Base-by-base conservation (phyloP, 2,329 filamentous ascomycete species). In the Paecilomyces sp. region DNA sequence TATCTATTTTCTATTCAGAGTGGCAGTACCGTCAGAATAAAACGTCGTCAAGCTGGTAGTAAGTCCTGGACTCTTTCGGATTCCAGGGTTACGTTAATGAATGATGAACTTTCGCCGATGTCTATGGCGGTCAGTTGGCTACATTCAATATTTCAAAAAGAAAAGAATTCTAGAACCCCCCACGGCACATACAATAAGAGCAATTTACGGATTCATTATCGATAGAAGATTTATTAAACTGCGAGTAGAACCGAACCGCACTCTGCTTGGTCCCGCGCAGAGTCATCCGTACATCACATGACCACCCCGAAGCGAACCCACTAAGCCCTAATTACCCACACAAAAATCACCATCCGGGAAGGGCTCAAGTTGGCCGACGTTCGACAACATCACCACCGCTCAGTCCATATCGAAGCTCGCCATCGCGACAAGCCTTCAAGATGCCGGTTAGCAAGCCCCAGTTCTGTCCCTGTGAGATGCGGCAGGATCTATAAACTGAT, bases 381-480 rank as follows among this genome's bases (percentile, higher is more conserved):
- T 58, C 55, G 53, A 55, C 69, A 70, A 69, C 67, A 70, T 70
- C 68, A 71, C 65, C 65, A 63, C 64, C 63, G 64, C 63, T 30
- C 67, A 63, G 64, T 70, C 70, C 69, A 73, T 70, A 67, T 65
- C 68, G 67, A 67, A 73, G 70, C 73, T 75, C 73, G 72, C 68
- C 70, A 70, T 71, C 70, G 71, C 72, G 72, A 73, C 68, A 74
- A 76, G 69, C 70, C 69, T 74, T 80, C 80, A 83, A 79, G 76
- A 83, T 83, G 81, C 81, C 81, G 79, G 81, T 83, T 77, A 70
- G 74, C 71, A 60, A 30, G 8, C 31, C 58, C 64, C 58, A 55
- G 25, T 36, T 54, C 6, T 61, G 30, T 51, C n/a, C 22, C 25
- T 24, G 25, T 25, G 18, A 52, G 33, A 12, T 24, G 13, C 15